phyloP scores from a whole-genome alignment of 176 grass and related monocot species.

The Neostapfia colusana region DNA sequence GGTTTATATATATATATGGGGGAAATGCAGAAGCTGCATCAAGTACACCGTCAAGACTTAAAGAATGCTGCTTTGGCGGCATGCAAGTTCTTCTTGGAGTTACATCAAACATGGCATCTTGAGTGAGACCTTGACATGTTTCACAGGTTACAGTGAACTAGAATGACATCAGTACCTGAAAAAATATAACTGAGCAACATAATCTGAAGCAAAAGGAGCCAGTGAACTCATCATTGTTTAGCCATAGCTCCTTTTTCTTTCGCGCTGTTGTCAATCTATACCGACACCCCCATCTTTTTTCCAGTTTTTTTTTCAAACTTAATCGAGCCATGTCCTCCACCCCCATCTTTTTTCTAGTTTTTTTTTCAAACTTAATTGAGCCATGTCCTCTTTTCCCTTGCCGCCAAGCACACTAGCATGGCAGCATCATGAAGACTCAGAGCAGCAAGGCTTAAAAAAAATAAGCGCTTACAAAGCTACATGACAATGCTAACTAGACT shows the following conservation, averaged over 20 bases:
- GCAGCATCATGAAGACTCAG: slow-evolving; percentile 44
- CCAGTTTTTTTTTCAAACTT: slow-evolving; percentile 25
- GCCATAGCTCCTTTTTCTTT: slow-evolving; percentile 34
- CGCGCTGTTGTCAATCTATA: slow-evolving; percentile 53
- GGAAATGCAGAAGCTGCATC: slow-evolving; percentile 19
- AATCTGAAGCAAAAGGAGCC: slow-evolving; percentile 42
- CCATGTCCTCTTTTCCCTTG: slow-evolving; percentile 38
- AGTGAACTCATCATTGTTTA: slow-evolving; percentile 51
- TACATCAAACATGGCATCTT: slow-evolving; percentile 37
- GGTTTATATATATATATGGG: slow-evolving; percentile 1
- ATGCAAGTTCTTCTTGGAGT: slow-evolving; percentile 16
- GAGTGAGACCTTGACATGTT: slow-evolving; percentile 36
- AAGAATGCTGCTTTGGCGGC: slow-evolving; percentile 18
- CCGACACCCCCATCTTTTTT: slow-evolving; percentile 31
- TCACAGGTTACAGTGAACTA: slow-evolving; percentile 40
- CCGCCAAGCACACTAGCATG: slow-evolving; percentile 38
- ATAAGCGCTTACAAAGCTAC: slow-evolving; percentile 43
- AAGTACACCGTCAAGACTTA: slow-evolving; percentile 33
- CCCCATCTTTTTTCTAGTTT: slow-evolving; percentile 31
- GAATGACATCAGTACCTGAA: slow-evolving; percentile 36
- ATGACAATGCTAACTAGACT: slow-evolving; percentile 26
- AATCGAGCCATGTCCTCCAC: slow-evolving; percentile 41
- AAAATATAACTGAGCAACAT: slow-evolving; percentile 34
- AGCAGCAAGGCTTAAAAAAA: slow-evolving; percentile 51
- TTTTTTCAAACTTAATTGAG: slow-evolving; percentile 30